Evolutionary conservation across 1,284 basidiomycete genomes (phyloP).

Genomic region (Microbotryomycetes sp.): DNA sequence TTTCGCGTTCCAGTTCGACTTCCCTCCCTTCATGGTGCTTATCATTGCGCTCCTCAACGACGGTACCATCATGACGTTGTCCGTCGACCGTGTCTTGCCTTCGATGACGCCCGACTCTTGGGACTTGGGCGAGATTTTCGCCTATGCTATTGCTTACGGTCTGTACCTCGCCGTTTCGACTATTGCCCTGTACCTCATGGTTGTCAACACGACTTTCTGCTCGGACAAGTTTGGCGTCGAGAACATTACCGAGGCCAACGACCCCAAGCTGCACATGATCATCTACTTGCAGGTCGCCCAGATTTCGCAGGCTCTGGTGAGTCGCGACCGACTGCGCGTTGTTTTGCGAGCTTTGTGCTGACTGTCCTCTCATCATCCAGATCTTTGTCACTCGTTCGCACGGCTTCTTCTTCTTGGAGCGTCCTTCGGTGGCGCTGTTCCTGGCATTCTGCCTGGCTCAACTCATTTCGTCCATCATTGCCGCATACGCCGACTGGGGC

Average conservation of each 20-base stretch:
- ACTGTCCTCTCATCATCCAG: background rate
- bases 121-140: slow-evolving; percentile 94
- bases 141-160: slow-evolving; percentile 90
- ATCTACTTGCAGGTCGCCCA: slow-evolving; percentile 70
- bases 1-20: slow-evolving; percentile 93
- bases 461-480: slow-evolving; percentile 89
- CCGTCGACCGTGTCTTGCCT: slow-evolving; percentile 86
- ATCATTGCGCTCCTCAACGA: slow-evolving; percentile 96
- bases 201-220: slow-evolving; percentile 85
- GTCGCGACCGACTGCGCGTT: background rate
- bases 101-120: slow-evolving; percentile 80
- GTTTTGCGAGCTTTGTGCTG: background rate
- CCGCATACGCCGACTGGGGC: slow-evolving; percentile 83
- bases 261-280: slow-evolving; percentile 46
- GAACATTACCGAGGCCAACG: slow-evolving; percentile 44
- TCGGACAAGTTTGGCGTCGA: slow-evolving; percentile 73
- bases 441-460: slow-evolving; percentile 86
- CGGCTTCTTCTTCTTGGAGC: slow-evolving; percentile 96
- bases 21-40: slow-evolving; percentile 99
- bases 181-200: slow-evolving; percentile 69
- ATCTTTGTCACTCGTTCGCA: slow-evolving; percentile 55
- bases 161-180: slow-evolving; percentile 86
- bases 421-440: slow-evolving; percentile 82
- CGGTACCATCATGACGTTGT: slow-evolving; percentile 98
- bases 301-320: slow-evolving; percentile 86